Evolutionary conservation across 495 filamentous ascomycete species (phyloP), one percentile per base, ranked within the genome.

Genomic region (Aspergillus kassunensis): DNA sequence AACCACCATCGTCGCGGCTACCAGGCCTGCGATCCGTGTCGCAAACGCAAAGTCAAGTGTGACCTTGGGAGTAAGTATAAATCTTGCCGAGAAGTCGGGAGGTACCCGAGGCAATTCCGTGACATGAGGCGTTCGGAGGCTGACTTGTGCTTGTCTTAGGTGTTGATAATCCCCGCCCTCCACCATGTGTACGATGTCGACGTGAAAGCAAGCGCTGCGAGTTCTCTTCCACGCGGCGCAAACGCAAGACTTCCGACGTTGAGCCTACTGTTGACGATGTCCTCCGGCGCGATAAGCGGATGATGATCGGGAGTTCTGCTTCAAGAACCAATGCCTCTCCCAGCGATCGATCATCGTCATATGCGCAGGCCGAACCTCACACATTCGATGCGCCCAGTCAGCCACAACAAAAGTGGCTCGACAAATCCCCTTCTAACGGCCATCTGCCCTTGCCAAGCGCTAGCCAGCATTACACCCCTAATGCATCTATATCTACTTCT

Each of bases 141-240:
- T 53, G 31, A 53, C 50, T 37, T 13, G 11, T 51, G 30, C 25
- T 39, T 34, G 49, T 42, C 33, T 40, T 49, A 77, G 74, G 72
- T 54, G 91, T 97, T 60, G 93, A 98, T 70, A 87, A 92, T 54
- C 93, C 93, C 29, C 84, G 91, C 64, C 88, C 92, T 55, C 93
- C 93, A 35, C 95, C 95, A 1, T 98, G 93, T 62, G 88, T 92
- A 52, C 83, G 93, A 64, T 98, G 93, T 68, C 84, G 90, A 20
- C 84, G 93, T 52, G 93, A 98, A 72, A 78, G 84, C 72, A 96
- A 96, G 70, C 85, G 95, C 58, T 98, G 93, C 76, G 92, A 84
- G 77, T 97, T 98, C 76, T 95, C 91, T 55, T 88, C 90, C n/a
- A 97, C 91, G 33, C 79, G 92, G 39, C 81, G 93, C 57, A 97